Percentiles rank a stretch among this genome's conserved stretches.
Evolutionary conservation across 1,284 basidiomycete genomes (phyloP).

Genomic region (Cryptococcus jaspeensis): DNA sequence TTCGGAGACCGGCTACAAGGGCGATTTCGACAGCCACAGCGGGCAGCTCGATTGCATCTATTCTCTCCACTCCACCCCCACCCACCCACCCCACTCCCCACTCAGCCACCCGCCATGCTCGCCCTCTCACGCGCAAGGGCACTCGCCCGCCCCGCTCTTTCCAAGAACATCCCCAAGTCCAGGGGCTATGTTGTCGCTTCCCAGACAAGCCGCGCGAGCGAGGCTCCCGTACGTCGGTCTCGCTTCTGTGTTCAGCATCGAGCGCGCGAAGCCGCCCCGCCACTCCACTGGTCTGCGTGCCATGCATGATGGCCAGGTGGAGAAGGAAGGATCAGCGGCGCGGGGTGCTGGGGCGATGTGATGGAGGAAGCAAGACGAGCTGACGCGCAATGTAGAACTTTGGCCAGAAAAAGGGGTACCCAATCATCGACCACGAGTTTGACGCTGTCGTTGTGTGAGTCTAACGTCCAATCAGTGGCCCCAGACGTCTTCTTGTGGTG

Average conservation of each 20-base stretch:
- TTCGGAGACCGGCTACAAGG: neutral
- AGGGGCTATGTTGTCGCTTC: constrained; percentile 44
- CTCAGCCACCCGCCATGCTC: constrained; percentile 9
- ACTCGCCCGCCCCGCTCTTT: constrained; percentile 11
- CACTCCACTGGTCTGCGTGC: neutral
- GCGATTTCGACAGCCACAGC: too few species aligned
- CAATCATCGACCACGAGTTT: constrained; percentile 92
- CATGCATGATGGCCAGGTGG: neutral
- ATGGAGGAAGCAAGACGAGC: neutral
- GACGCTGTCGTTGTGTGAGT: constrained; percentile 93
- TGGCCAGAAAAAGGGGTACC: constrained; percentile 61
- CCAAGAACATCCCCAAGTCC: constrained; percentile 1
- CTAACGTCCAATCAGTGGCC: neutral
- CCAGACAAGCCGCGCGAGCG: constrained; percentile 44
- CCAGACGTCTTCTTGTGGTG: constrained; percentile 7
- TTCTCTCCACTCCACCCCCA: neutral
- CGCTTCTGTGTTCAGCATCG: neutral
- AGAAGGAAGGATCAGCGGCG: neutral
- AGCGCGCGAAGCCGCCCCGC: neutral
- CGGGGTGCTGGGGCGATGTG: neutral
- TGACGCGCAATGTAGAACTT: constrained; percentile 36
- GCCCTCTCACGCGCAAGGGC: constrained; percentile 11
- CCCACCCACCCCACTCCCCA: neutral
- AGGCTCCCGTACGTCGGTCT: constrained; percentile 42
- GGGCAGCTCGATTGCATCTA: neutral